Evolutionary conservation across 179 eudicot species (phyloP).

Genomic region (Camellia oleifera): DNA sequence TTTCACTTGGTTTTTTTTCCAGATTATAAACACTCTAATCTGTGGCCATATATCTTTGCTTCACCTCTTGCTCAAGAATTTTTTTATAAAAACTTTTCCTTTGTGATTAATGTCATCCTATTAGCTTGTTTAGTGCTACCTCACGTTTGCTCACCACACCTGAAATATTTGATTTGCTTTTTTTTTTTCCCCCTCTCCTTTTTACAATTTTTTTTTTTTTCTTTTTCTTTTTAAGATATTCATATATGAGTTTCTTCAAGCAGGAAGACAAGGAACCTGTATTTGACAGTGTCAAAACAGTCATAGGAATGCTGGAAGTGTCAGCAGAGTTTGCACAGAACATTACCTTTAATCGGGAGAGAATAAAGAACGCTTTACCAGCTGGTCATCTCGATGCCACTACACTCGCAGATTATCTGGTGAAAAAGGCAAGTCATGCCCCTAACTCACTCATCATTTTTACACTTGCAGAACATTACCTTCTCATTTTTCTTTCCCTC

Average conservation of each 20-base stretch:
- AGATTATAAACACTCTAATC: not conserved
- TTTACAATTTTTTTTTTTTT: not conserved
- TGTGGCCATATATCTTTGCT: not conserved
- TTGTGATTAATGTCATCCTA: not conserved
- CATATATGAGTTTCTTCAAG: constrained; percentile 7
- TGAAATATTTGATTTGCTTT: not conserved
- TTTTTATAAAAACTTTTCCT: not conserved
- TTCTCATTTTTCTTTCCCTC: too few species aligned
- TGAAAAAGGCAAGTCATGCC: constrained; percentile 65
- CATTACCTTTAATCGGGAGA: constrained; percentile 66
- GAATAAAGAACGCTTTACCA: constrained; percentile 73
- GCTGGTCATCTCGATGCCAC: constrained; percentile 99
- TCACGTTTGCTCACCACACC: not conserved
- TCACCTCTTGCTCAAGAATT: not conserved
- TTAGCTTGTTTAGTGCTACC: not conserved
- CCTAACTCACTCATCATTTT: not conserved
- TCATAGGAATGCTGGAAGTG: constrained; percentile 91
- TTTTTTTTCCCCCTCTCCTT: not conserved
- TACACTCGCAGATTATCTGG: constrained; percentile 97
- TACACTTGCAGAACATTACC: not conserved
- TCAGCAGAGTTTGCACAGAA: constrained; percentile 90
- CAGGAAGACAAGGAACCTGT: constrained; percentile 99
- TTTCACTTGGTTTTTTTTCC: not conserved
- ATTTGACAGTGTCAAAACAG: constrained; percentile 86
- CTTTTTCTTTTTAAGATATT: not conserved